Conservation (phyloP, 192 early-diverging fungal genomes). For the Coemansia reversa region DNA sequence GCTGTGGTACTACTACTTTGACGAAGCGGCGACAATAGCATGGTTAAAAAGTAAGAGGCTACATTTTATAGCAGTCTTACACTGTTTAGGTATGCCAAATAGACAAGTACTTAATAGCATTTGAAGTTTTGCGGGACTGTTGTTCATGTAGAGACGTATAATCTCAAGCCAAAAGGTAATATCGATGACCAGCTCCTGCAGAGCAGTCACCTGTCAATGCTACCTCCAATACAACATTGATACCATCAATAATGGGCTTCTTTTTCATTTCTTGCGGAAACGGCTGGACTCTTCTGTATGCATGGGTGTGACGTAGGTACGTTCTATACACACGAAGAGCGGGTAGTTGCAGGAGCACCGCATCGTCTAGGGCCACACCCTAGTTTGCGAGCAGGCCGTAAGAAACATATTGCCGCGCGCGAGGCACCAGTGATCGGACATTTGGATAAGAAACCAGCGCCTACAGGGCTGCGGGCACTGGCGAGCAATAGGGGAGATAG, state of each 20-base stretch:
- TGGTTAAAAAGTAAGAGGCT: conserved; percentile 67
- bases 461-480: too few species aligned
- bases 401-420: background rate
- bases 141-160: conserved; percentile 31
- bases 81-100: too few species aligned
- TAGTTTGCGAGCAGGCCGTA: background rate
- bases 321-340: conserved; percentile 13
- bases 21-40: conserved; percentile 63
- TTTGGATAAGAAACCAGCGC: background rate
- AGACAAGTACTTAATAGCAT: background rate
- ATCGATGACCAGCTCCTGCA: background rate
- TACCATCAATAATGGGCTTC: too few species aligned
- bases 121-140: background rate
- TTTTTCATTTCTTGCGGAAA: too few species aligned
- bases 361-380: conserved; percentile 35
- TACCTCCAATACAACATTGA: too few species aligned
- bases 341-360: conserved; percentile 16
- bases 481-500: too few species aligned
- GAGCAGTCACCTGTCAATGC: too few species aligned
- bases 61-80: background rate
- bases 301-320: background rate
- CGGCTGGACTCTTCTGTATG: too few species aligned
- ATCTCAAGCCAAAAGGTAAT: conserved; percentile 44
- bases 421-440: too few species aligned
- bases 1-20: conserved; percentile 74